Evolutionary conservation across 2,329 filamentous ascomycete genomes (phyloP), one percentile per base, ranked within the genome.

Genomic region (Fusarium sp.): DNA sequence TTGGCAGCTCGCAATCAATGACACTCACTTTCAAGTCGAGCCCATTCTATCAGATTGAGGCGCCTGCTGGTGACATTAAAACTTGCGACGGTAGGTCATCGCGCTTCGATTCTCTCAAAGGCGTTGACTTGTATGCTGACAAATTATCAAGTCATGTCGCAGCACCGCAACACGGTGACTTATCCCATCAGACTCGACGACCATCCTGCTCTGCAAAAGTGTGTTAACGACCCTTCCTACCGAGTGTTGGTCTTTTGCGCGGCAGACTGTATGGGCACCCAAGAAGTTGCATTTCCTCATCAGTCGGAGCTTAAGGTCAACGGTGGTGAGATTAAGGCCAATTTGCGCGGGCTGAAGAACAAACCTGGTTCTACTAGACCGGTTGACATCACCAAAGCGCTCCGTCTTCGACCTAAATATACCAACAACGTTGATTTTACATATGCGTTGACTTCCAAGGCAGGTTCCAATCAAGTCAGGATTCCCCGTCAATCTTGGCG

Each of bases 281-380:
- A 91, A 46, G 92, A 98, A 61, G 88, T 99, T 50, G 81, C 91
- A 1, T 99, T 99, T 66, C 95, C 95, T 2, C 88, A 94, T 69
- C 93, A 97, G 77, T 91, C 95, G 29, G 95, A 99, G 74, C 84
- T 99, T 54, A 94, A 93, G 73, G 87, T 97, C 53, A 99, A 99
- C 69, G 85, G 88, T 9, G 90, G 90, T 31, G 92, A 97, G 54
- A 85, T 97, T 67, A 95, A 94, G 76, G 90, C 91, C n/a, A 99
- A 98, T 74, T 83, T 96, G 67, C 91, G 95, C 67, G 95, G 95
- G 5, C 78, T 99, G 61, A 99, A 99, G 78, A 97, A 97, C 75
- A 96, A 95, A 75, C 92, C 94, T 7, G 95, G 95, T 22, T 96
- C 95, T 40, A 99, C 95, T 36, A 88, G 92, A 70, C 95, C 95